These are phyloP conservation scores for Hippophae gyantsensis DNA, from an alignment of 306 rosid genomes.

Conservation along the genomic window DNA sequence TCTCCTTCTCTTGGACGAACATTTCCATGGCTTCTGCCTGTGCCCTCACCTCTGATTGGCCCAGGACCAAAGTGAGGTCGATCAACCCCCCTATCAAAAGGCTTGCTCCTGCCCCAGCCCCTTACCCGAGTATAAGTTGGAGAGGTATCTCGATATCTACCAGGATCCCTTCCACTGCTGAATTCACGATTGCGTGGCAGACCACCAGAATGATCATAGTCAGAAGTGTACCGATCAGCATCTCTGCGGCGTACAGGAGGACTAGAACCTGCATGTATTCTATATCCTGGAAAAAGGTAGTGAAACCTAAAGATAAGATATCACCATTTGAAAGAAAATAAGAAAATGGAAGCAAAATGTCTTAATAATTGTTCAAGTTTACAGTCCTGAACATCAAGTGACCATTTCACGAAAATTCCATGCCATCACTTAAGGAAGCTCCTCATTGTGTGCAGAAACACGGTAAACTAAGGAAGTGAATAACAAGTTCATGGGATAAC, in stretches of 20 bases:
- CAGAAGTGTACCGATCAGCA: constrained; percentile 49
- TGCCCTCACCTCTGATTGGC: constrained; percentile 57
- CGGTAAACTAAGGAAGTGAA: constrained; percentile 16
- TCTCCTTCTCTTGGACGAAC: constrained; percentile 93
- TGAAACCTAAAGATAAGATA: constrained; percentile 36
- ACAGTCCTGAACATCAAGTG: constrained; percentile 38
- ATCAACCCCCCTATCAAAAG: constrained; percentile 61
- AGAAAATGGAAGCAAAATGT: constrained; percentile 26
- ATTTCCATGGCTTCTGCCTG: constrained; percentile 67
- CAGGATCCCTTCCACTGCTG: constrained; percentile 53
- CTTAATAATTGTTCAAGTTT: constrained; percentile 27
- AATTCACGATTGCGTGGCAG: constrained; percentile 48
- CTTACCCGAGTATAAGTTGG: constrained; percentile 65
- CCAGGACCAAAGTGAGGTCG: constrained; percentile 54
- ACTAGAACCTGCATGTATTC: constrained; percentile 81
- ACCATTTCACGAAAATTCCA: constrained; percentile 32
- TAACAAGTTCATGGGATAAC: constrained; percentile 29
- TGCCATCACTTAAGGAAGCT: constrained; percentile 41
- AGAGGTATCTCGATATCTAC: constrained; percentile 68
- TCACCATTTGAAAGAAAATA: constrained; percentile 19
- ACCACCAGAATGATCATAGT: constrained; percentile 35
- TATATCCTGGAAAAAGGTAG: constrained; percentile 81
- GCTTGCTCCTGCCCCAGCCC: constrained; percentile 50
- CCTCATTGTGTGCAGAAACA: constrained; percentile 28
- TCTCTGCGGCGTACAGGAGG: constrained; percentile 77